A percentile compares a stretch with the other conserved stretches of the same genome.
These are phyloP conservation scores for Panellus pusillus DNA, from an alignment of 768 basidiomycete genomes.

Conservation along the genomic window DNA sequence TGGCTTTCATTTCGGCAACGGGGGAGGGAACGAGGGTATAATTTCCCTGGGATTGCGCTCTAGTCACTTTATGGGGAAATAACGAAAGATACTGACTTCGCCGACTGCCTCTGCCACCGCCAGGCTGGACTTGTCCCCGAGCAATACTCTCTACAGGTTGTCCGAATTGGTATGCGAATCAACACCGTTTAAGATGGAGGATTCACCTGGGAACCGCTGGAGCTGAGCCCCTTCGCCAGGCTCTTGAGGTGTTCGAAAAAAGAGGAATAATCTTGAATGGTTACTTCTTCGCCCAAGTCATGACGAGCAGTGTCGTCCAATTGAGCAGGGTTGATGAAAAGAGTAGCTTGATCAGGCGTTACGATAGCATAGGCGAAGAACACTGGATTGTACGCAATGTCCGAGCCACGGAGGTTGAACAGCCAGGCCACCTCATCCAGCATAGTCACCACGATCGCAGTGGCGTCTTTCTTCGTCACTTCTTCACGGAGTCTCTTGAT, in stretches of 20 bases:
- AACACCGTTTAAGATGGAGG: background rate
- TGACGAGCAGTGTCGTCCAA: constrained; percentile 42
- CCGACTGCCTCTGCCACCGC: constrained; percentile 83
- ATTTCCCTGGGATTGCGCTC: constrained; percentile 45
- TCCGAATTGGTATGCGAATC: background rate
- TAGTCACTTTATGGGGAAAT: background rate
- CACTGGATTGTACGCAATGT: constrained; percentile 88
- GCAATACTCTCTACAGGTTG: constrained; percentile 60
- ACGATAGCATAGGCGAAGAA: constrained; percentile 93
- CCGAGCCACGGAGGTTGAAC: constrained; percentile 88
- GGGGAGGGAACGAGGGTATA: constrained; percentile 67
- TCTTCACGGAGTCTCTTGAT: constrained; percentile 65
- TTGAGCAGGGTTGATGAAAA: constrained; percentile 69
- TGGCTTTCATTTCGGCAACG: constrained; percentile 74
- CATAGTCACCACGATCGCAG: constrained; percentile 80
- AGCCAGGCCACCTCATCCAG: constrained; percentile 96
- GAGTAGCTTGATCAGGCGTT: constrained; percentile 50
- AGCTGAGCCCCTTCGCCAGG: constrained; percentile 37
- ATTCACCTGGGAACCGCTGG: constrained; percentile 35
- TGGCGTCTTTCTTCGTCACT: constrained; percentile 58
- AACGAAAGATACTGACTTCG: constrained; percentile 40
- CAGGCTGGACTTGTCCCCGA: constrained; percentile 77
- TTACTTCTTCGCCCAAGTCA: constrained; percentile 59
- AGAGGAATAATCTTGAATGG: constrained; percentile 66
- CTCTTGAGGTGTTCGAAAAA: constrained; percentile 66